phyloP scores from a whole-genome alignment of 257 asterid genomes.

The Orobanche coerulescens region DNA sequence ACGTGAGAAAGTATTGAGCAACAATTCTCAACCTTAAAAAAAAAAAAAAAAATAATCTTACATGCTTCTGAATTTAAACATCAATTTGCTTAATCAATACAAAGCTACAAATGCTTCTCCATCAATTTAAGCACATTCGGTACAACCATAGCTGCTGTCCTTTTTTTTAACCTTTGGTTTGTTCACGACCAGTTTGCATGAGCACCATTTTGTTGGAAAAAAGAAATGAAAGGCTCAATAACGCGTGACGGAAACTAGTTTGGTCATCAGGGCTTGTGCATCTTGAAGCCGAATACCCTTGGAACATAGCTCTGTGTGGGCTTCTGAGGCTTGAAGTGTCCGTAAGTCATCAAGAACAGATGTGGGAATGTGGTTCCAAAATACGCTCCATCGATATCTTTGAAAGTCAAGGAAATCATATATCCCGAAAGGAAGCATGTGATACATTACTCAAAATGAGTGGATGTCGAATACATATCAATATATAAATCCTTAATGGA shows the following conservation, averaged over 20 bases:
- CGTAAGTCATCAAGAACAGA: slow-evolving; percentile 81
- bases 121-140: background rate
- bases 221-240: slow-evolving; percentile 18
- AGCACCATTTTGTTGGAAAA: slow-evolving; percentile 20
- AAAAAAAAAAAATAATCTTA: background rate
- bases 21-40: background rate
- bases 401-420: slow-evolving; percentile 46
- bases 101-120: background rate
- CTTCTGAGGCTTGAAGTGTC: slow-evolving; percentile 79
- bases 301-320: slow-evolving; percentile 71
- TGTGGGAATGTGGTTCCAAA: slow-evolving; percentile 92
- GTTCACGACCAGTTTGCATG: background rate
- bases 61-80: background rate
- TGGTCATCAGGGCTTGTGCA: slow-evolving; percentile 51
- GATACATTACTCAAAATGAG: background rate
- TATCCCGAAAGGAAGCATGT: background rate
- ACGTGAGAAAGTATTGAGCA: background rate
- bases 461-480: background rate
- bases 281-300: slow-evolving; percentile 74
- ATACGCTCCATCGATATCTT: slow-evolving; percentile 61
- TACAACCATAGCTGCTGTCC: background rate
- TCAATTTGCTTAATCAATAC: background rate
- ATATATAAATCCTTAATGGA: background rate
- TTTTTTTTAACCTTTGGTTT: background rate
- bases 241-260: slow-evolving; percentile 18